Conservation (phyloP, 495 filamentous ascomycete genomes). For the Parachaetomium inaequale region DNA sequence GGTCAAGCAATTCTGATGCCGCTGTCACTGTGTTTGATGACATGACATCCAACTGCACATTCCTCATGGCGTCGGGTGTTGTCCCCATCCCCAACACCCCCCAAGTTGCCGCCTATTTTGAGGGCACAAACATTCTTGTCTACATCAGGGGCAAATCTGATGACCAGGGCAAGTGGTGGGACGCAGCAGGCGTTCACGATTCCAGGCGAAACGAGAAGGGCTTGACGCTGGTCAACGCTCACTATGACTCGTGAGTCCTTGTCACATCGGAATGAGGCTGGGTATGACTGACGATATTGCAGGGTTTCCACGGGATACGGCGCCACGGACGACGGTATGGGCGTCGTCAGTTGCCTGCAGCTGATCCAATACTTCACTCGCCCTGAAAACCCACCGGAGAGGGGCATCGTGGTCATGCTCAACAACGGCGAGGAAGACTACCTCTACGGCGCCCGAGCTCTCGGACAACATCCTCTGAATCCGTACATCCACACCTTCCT, state of each 20-base stretch:
- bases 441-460: constrained; percentile 85
- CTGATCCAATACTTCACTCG: constrained; percentile 85
- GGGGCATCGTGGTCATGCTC: constrained; percentile 77
- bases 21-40: constrained; percentile 72
- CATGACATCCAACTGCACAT: constrained; percentile 71
- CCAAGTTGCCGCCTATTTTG: constrained; percentile 66
- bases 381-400: constrained; percentile 67
- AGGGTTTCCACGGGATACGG: constrained; percentile 86
- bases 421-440: constrained; percentile 98
- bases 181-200: constrained; percentile 35
- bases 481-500: constrained; percentile 78
- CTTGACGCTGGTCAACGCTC: constrained; percentile 87
- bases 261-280: not conserved
- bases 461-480: constrained; percentile 73
- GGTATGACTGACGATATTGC: constrained; percentile 10
- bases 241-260: constrained; percentile 65
- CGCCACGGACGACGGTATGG: constrained; percentile 91
- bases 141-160: constrained; percentile 83
- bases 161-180: constrained; percentile 63
- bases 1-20: constrained; percentile 15
- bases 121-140: constrained; percentile 88
- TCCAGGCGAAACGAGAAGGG: constrained; percentile 56
- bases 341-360: constrained; percentile 80
- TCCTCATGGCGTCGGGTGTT: constrained; percentile 23
- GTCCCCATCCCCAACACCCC: constrained; percentile 21